Percentiles rank a stretch among this genome's conserved stretches.
Evolutionary conservation across 2,329 filamentous ascomycete species (phyloP).

Genomic region (Cladosporium phlei): DNA sequence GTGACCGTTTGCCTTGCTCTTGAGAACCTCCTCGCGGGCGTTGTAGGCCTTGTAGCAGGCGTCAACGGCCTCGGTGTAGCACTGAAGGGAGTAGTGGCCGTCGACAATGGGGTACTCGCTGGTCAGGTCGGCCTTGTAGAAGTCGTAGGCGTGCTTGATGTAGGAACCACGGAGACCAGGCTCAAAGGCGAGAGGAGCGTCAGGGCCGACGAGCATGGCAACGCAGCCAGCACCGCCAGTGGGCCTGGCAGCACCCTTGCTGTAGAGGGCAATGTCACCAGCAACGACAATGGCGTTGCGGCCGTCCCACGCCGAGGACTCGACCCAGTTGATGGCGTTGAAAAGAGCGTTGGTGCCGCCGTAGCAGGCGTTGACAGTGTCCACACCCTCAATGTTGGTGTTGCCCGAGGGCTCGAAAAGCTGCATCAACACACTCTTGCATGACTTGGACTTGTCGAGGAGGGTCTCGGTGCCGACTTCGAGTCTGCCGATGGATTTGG

Average conservation of each 20-base stretch:
- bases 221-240: conserved; percentile 51
- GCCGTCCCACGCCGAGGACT: conserved; percentile 51
- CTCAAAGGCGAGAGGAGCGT: conserved; percentile 48
- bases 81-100: conserved; percentile 49
- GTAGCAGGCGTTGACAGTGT: conserved; percentile 52
- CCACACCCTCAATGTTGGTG: conserved; percentile 50
- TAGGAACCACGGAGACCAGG: conserved; percentile 48
- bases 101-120: conserved; percentile 52
- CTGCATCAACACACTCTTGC: conserved; percentile 52
- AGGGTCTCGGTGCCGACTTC: conserved; percentile 53
- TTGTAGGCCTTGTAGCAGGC: conserved; percentile 53
- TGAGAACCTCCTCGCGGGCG: conserved; percentile 43
- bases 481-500: conserved; percentile 47
- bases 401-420: conserved; percentile 45
- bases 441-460: conserved; percentile 53
- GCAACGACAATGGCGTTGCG: conserved; percentile 49
- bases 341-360: conserved; percentile 52
- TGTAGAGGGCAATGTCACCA: conserved; percentile 52
- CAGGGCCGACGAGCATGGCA: conserved; percentile 49
- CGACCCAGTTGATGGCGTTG: conserved; percentile 52
- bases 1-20: conserved; percentile 38
- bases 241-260: conserved; percentile 50
- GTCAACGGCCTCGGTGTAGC: conserved; percentile 51
- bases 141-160: conserved; percentile 50
- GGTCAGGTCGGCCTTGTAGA: conserved; percentile 52